Conservation (phyloP, 352 stramenopile species). For the Globisporangium iwayamae region DNA sequence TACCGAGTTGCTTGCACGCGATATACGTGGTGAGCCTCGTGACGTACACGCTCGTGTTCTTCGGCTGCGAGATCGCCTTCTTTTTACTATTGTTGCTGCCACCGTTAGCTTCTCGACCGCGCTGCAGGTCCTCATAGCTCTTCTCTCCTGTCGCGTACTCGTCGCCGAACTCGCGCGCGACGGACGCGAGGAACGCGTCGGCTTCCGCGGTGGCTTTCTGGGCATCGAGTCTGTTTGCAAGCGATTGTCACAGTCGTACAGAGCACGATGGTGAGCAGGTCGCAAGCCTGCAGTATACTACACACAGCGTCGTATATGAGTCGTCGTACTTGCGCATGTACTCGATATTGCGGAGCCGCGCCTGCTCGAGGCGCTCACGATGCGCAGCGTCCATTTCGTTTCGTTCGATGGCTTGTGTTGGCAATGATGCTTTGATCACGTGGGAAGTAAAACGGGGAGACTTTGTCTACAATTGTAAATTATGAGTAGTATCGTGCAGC, state of each 20-base stretch:
- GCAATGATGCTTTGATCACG: too few relatives aligned
- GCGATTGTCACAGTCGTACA: neutral
- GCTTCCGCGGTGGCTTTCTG: slow-evolving; percentile 31
- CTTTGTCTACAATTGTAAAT: too few relatives aligned
- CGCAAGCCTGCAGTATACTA: too few relatives aligned
- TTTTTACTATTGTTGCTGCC: slow-evolving; percentile 10
- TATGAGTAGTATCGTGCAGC: too few relatives aligned
- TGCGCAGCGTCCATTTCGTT: slow-evolving; percentile 41
- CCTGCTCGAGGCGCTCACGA: slow-evolving; percentile 52
- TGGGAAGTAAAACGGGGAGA: too few relatives aligned
- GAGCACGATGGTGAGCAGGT: neutral
- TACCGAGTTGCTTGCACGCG: slow-evolving; percentile 79
- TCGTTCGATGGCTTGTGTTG: neutral
- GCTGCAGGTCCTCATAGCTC: slow-evolving; percentile 8
- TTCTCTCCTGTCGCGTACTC: slow-evolving; percentile 16
- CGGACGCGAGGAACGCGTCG: slow-evolving; percentile 40
- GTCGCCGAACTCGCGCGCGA: slow-evolving; percentile 18
- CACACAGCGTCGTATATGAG: neutral
- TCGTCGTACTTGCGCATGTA: slow-evolving; percentile 54
- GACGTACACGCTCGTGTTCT: slow-evolving; percentile 79
- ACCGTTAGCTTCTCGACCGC: neutral
- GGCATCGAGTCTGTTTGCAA: slow-evolving; percentile 45
- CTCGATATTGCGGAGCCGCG: slow-evolving; percentile 65
- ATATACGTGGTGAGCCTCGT: slow-evolving; percentile 78
- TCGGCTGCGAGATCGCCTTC: slow-evolving; percentile 14